Conservation (phyloP, 768 basidiomycete genomes). For the Tricholoma bakamatsutake region DNA sequence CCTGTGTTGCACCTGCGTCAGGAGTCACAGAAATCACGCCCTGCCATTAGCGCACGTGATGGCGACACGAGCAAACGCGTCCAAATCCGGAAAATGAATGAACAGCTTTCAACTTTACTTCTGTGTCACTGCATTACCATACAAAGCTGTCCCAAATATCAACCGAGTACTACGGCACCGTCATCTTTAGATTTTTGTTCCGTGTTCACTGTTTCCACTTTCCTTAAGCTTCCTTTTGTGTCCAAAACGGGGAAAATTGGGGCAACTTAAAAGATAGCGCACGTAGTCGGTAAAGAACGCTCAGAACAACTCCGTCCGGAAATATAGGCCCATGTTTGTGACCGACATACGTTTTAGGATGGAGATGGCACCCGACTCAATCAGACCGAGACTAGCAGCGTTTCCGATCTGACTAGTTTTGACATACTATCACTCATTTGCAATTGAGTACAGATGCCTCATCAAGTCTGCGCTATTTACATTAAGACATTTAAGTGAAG, state of each 20-base stretch:
- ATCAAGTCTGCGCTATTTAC: background rate
- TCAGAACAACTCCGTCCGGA: background rate
- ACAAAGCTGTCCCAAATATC: background rate
- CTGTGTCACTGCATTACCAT: background rate
- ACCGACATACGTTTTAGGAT: background rate
- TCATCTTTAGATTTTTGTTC: background rate
- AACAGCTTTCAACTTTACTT: background rate
- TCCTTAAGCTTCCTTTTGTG: background rate
- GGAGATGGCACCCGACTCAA: background rate
- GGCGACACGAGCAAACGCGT: background rate
- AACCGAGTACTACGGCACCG: background rate
- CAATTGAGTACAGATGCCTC: background rate
- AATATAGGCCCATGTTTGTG: background rate
- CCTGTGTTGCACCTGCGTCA: background rate
- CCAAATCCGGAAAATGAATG: background rate
- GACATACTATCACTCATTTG: constrained; percentile 3
- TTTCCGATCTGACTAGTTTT: constrained; percentile 3
- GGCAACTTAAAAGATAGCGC: background rate
- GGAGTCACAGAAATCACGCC: background rate
- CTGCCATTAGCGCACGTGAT: background rate
- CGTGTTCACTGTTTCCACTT: background rate
- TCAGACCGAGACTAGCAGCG: background rate
- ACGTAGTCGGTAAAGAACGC: background rate
- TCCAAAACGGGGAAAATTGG: background rate
- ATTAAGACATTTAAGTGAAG: constrained; percentile 1